phyloP scores from a whole-genome alignment of 345 rosid species.

The Physaria fendleri region DNA sequence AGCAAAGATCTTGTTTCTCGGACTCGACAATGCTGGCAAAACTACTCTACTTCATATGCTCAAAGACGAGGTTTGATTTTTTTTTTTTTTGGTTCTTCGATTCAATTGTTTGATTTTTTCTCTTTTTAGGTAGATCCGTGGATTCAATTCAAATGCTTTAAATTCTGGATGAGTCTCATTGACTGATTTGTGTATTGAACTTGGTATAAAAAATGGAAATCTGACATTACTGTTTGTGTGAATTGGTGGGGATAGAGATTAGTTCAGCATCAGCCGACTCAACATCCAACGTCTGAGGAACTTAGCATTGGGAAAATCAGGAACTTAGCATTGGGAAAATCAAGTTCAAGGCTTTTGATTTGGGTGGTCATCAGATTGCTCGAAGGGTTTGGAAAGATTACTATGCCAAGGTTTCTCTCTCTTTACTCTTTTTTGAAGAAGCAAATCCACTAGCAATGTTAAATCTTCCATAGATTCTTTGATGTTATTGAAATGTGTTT shows the following conservation, averaged over 20 bases:
- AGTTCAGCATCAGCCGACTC: slow-evolving; percentile 82
- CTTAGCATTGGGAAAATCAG: no score
- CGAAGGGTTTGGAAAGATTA: no score
- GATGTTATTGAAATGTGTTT: no score
- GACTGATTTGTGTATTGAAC: neutral
- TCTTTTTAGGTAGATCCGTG: no score
- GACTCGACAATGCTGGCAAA: slow-evolving; percentile 82
- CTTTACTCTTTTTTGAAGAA: no score
- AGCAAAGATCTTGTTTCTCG: slow-evolving; percentile 79
- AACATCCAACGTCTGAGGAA: slow-evolving; percentile 78
- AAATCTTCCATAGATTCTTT: no score
- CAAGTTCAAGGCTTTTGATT: slow-evolving; percentile 81
- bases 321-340: slow-evolving; percentile 76
- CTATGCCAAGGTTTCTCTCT: no score
- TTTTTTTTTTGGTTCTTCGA: no score
- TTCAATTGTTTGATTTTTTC: neutral
- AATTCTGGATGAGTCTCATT: neutral
- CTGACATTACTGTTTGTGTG: no score
- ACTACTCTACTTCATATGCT: slow-evolving; percentile 84
- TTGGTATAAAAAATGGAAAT: no score
- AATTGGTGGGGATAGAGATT: slow-evolving; percentile 53
- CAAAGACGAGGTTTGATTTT: slow-evolving; percentile 71
- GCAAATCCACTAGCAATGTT: no score
- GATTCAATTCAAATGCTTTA: neutral
- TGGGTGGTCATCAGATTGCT: slow-evolving; percentile 89